These are phyloP conservation scores for Hypericum androsaemum DNA, from an alignment of 345 rosid genomes.

Conservation along the genomic window DNA sequence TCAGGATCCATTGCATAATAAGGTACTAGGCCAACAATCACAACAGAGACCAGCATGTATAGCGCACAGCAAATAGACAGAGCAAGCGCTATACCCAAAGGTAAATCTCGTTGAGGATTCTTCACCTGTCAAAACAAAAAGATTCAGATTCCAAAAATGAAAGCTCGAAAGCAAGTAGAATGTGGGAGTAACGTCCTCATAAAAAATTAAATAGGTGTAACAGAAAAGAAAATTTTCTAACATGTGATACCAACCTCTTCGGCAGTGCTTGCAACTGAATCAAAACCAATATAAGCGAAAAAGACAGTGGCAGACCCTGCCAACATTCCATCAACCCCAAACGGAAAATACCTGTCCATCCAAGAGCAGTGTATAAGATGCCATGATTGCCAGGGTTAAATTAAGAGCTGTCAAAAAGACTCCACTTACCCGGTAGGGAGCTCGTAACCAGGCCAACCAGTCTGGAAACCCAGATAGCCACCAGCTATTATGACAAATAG, in stretches of 20 bases:
- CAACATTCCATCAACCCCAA: constrained; percentile 93
- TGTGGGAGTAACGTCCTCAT: not conserved
- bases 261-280: constrained; percentile 95
- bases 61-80: constrained; percentile 75
- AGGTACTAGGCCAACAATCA: constrained; percentile 90
- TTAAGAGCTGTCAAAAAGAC: too few species aligned
- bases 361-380: constrained; percentile 8
- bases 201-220: not conserved
- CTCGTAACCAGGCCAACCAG: constrained; percentile 88
- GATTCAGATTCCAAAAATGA: constrained; percentile 6
- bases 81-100: constrained; percentile 80
- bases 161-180: constrained; percentile 6
- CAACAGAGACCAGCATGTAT: constrained; percentile 88
- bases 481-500: constrained; percentile 79
- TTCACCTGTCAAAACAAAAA: constrained; percentile 53
- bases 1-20: constrained; percentile 94
- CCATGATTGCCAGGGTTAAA: too few species aligned
- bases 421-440: constrained; percentile 76
- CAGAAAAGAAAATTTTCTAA: not conserved
- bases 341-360: constrained; percentile 61
- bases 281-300: constrained; percentile 93
- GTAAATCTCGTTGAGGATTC: constrained; percentile 96
- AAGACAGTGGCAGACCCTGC: constrained; percentile 97
- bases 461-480: constrained; percentile 72
- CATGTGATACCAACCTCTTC: constrained; percentile 61